Percentiles rank a stretch among this genome's conserved stretches.
phyloP scores from a whole-genome alignment of 441 rosid species.

The Brassica hybrid region DNA sequence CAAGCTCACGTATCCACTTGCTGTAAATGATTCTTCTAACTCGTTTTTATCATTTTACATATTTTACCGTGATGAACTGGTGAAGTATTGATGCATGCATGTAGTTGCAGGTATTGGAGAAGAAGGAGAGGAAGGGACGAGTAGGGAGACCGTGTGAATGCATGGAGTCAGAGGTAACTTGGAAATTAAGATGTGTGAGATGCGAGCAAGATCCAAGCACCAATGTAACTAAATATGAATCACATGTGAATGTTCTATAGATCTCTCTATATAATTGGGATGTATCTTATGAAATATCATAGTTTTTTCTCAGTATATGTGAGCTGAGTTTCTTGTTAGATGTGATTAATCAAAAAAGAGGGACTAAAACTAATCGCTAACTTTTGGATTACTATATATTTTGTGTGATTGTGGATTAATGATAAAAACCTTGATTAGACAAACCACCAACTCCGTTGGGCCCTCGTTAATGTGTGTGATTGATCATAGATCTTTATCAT shows the following conservation, averaged over 20 bases:
- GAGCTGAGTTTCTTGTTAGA: not conserved
- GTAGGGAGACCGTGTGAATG: slow-evolving; percentile 29
- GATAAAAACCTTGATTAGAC: slow-evolving; percentile 22
- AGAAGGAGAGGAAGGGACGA: not conserved
- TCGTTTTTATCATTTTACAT: not conserved
- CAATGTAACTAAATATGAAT: slow-evolving; percentile 8
- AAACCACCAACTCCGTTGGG: slow-evolving; percentile 26
- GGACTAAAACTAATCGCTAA: not conserved
- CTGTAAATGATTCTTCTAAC: slow-evolving; percentile 20
- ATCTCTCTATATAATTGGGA: not conserved
- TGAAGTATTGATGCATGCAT: no score
- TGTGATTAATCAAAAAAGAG: not conserved
- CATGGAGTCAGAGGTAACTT: slow-evolving; percentile 19
- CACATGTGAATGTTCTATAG: slow-evolving; percentile 14
- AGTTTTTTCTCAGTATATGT: not conserved
- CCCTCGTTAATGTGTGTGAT: slow-evolving; percentile 12
- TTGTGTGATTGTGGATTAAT: not conserved
- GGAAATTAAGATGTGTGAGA: slow-evolving; percentile 38
- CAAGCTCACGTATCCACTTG: slow-evolving; percentile 24
- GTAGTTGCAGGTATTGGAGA: slow-evolving; percentile 8
- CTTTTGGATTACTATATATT: not conserved
- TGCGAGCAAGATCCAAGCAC: slow-evolving; percentile 18
- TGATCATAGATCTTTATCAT: not conserved
- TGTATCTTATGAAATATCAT: not conserved
- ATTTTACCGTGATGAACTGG: no score